Evolutionary conservation across 108 stramenopile species (phyloP).

Genomic region (Discostella stelligeroides): DNA sequence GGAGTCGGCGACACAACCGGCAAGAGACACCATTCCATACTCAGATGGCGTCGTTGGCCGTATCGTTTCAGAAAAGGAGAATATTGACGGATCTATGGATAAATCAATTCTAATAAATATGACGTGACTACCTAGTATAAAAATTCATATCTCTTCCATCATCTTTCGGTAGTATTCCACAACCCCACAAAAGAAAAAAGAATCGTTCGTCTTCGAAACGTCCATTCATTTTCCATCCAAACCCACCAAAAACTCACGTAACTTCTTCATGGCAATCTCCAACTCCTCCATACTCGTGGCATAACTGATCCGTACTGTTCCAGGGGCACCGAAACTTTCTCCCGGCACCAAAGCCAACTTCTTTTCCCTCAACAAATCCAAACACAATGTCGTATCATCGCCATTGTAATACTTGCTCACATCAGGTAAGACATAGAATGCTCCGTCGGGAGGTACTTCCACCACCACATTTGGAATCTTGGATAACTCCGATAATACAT

Average conservation of each 20-base stretch:
- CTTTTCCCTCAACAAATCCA: constrained; percentile 83
- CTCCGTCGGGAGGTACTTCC: constrained; percentile 82
- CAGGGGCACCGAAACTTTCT: constrained; percentile 91
- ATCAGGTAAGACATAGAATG: constrained; percentile 96
- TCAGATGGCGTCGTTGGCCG: too few relatives aligned
- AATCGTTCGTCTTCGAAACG: too few relatives aligned
- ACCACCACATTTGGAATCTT: constrained; percentile 72
- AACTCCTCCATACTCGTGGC: constrained; percentile 94
- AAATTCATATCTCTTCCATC: too few relatives aligned
- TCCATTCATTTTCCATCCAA: not conserved
- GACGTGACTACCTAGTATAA: too few relatives aligned
- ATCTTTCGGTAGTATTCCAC: too few relatives aligned
- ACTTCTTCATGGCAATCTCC: constrained; percentile 73
- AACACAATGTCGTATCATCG: constrained; percentile 84
- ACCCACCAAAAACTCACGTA: constrained; percentile 62
- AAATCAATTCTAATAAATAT: too few relatives aligned
- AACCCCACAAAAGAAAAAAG: too few relatives aligned
- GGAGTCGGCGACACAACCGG: too few relatives aligned
- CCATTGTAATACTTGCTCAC: constrained; percentile 80
- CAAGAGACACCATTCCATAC: too few relatives aligned
- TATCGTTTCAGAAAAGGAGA: too few relatives aligned
- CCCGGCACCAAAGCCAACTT: constrained; percentile 96
- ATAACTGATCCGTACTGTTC: constrained; percentile 91
- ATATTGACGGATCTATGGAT: too few relatives aligned
- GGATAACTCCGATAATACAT: constrained; percentile 69